Evolutionary conservation across 345 rosid species (phyloP), one percentile per base, ranked within the genome.

Genomic region (Corchorus capsularis): DNA sequence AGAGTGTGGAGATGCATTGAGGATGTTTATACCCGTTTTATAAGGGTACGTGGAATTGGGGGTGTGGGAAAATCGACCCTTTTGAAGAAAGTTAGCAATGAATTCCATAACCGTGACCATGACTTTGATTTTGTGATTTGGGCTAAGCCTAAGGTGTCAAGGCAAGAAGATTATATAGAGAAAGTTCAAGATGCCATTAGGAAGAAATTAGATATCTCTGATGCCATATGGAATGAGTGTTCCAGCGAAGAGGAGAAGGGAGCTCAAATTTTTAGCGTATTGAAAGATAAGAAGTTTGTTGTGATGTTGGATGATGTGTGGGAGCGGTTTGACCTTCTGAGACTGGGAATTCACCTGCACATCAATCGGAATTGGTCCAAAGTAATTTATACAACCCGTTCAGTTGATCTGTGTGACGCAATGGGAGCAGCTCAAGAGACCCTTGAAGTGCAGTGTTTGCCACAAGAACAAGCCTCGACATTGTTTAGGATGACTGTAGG

Each of bases 241-340:
- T 60, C 11, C 14, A 12, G 46, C 3, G 32, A 4, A 12, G 15
- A 37, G 0, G 74, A 64, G 1, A 81, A 45, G 50, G 75, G 65
- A 56, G 5, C 5, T 5, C 8, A 1, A 6, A 5, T 81, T 5
- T 2, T 0, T 2, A 2, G 45, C 0, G 7, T 10, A 22, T 62
- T 78, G 69, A 22, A 13, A 0, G 6, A 1, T 15, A 71, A 47
- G 35, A 78, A 53, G 69, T 82, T 82, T 59, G 69, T 75, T 2
- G 13, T 82, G 22, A 63, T 82, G 55, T 17, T 82, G 41, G 84
- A 82, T 69, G 76, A 82, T 70, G 4, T 78, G 6, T 75, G 75
- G 78, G 47, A 27, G 32, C 8, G 0, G 2, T 10, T 82, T 2
- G 39, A 79, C 9, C 78, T 82, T 13, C 3, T 0, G 3, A 0